Evolutionary conservation across 345 rosid genomes (phyloP).

Genomic region (Lumnitzera littorea): DNA sequence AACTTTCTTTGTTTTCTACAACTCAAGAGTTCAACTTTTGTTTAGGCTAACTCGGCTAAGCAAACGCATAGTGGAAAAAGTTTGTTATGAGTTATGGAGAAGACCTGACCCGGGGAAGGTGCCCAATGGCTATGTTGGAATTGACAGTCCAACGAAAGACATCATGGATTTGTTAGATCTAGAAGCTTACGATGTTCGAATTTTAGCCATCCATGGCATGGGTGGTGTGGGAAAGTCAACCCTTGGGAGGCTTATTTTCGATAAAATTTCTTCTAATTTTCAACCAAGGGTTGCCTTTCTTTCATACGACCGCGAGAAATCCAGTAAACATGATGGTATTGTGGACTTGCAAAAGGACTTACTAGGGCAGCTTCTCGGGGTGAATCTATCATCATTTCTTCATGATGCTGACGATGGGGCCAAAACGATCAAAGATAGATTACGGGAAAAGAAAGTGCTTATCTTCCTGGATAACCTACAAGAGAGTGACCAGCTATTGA

Average conservation of each 20-base stretch:
- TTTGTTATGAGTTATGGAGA: not conserved
- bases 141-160: not conserved
- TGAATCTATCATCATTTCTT: not conserved
- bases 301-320: not conserved
- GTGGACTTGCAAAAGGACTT: not conserved
- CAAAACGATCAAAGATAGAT: not conserved
- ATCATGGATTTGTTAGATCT: not conserved
- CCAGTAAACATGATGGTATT: not conserved
- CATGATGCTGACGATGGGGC: not conserved
- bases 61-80: not conserved
- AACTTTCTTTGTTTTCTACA: too few relatives aligned
- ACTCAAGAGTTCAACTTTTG: too few relatives aligned
- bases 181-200: not conserved
- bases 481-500: accelerated
- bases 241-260: not conserved
- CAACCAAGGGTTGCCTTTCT: not conserved
- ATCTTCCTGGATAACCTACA: conserved; percentile 3
- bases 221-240: conserved; percentile 11
- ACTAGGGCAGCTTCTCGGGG: not conserved
- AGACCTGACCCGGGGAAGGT: accelerated
- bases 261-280: not conserved
- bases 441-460: conserved; percentile 1
- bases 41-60: not conserved
- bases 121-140: not conserved
- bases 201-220: not conserved